Base-by-base conservation (phyloP, 306 rosid genomes). In the Ziziphus jujuba region DNA sequence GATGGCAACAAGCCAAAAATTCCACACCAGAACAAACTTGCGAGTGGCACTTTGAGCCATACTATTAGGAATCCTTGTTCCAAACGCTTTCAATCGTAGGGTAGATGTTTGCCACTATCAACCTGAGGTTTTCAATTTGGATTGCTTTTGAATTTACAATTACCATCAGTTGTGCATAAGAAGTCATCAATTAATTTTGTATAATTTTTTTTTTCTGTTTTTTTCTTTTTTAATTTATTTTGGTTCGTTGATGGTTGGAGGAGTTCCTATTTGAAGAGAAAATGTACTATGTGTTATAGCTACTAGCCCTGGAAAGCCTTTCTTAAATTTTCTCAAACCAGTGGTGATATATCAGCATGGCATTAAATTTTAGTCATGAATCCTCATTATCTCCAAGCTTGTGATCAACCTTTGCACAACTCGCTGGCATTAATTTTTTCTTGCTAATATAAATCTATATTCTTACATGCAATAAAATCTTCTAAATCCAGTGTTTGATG, bases 151-250 rank as follows among this genome's bases (percentile, higher is more conserved):
- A 36, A 48, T 55, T 65, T 33, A 24, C 35, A 69, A 58, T 73
- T 61, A 0, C 66, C 51, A 31, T 22, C 23, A 50, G 68, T 66
- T 64, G 66, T 65, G 74, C 56, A 78, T 73, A 51, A 63, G 74
- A 49, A 36, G 56, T 33, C 25, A 36, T 49, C 70, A 16, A 24
- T 52, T 47, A 50, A 21, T 36, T 25, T 40, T 51, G 60, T 13
- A 21, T 38, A 22, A 50, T 4, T 28, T 8, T 48, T 12, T 72
- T 38, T 15, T 54, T 58, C 4, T n/a, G n/a, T n/a, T n/a, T n/a
- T n/a, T n/a, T n/a, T 56, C 56, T 68, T n/a, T 20, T 4, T 62
- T 40, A 11, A 3, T 36, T 24, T 61, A 11, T 67, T 31, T 35
- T 47, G 24, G 15, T 14, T 14, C 21, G 15, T 49, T 49, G n/a